A percentile compares a stretch with the other conserved stretches of the same genome.
These are phyloP conservation scores for Xylaria sp. DNA, from an alignment of 2,329 filamentous ascomycete genomes.

Conservation along the genomic window DNA sequence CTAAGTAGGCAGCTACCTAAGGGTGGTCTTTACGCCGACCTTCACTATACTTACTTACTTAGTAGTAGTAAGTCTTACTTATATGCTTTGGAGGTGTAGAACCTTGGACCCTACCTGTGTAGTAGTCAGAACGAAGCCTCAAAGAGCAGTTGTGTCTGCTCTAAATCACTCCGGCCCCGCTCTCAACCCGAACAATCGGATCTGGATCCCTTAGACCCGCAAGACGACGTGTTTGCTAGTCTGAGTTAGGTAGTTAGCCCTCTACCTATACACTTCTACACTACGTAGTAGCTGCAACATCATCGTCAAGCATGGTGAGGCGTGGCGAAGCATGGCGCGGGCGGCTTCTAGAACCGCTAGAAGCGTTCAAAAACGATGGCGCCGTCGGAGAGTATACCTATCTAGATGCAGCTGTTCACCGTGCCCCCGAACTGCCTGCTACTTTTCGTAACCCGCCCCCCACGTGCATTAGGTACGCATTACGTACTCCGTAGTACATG, in stretches of 20 bases:
- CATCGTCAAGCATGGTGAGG: not conserved
- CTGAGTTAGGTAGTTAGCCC: not conserved
- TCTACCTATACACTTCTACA: not conserved
- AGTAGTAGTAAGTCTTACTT: not conserved
- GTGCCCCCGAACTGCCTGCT: not conserved
- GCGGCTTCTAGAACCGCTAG: constrained; percentile 30
- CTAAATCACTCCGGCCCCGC: constrained; percentile 19
- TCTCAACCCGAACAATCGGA: constrained; percentile 29
- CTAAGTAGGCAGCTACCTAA: constrained; percentile 1
- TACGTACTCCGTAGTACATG: no score
- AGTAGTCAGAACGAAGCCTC: not conserved
- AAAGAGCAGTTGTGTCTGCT: not conserved
- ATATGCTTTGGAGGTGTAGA: not conserved
- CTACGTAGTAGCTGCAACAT: not conserved
- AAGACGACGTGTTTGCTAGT: not conserved
- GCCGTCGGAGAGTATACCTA: not conserved
- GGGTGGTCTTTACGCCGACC: not conserved
- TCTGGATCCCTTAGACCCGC: constrained; percentile 11
- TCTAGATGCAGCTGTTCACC: not conserved
- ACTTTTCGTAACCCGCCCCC: constrained; percentile 2
- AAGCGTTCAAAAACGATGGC: constrained; percentile 6
- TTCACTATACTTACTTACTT: not conserved
- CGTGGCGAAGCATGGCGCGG: not conserved
- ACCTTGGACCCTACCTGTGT: not conserved
- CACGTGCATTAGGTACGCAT: constrained; percentile 3